A percentile compares a stretch with the other conserved stretches of the same genome.
Evolutionary conservation across 2,329 filamentous ascomycete species (phyloP).

Genomic region (Aspergillus costaricaensis): DNA sequence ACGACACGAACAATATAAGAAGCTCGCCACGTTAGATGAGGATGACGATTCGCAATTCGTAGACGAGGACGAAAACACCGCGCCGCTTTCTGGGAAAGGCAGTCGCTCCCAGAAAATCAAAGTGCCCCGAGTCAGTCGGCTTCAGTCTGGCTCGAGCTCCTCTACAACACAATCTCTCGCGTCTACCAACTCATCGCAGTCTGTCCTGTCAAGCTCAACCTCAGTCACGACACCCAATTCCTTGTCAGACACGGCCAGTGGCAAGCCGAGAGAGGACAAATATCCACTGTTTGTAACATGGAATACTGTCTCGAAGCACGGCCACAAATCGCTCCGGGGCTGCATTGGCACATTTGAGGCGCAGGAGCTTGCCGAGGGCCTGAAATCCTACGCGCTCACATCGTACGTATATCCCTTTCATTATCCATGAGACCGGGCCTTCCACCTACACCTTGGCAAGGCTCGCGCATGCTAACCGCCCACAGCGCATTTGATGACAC

Average conservation of each 20-base stretch:
- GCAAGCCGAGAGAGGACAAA: slow-evolving; percentile 43
- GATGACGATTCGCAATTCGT: slow-evolving; percentile 21
- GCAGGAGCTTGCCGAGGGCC: slow-evolving; percentile 69
- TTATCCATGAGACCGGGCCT: background rate
- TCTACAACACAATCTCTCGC: slow-evolving; percentile 47
- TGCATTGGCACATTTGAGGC: slow-evolving; percentile 95
- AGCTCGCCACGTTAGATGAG: slow-evolving; percentile 38
- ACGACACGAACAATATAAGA: slow-evolving; percentile 48
- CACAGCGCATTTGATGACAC: slow-evolving; percentile 64
- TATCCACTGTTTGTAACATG: slow-evolving; percentile 92
- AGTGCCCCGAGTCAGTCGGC: slow-evolving; percentile 35
- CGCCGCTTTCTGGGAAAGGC: background rate
- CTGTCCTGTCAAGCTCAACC: slow-evolving; percentile 44
- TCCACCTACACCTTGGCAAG: background rate
- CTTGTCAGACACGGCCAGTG: slow-evolving; percentile 32
- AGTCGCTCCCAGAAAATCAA: slow-evolving; percentile 28
- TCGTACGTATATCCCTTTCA: slow-evolving; percentile 54
- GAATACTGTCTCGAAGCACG: slow-evolving; percentile 70
- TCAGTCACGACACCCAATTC: slow-evolving; percentile 49
- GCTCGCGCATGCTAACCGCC: slow-evolving; percentile 1
- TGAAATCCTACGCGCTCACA: slow-evolving; percentile 79
- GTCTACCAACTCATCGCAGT: slow-evolving; percentile 52
- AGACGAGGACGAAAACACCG: slow-evolving; percentile 25
- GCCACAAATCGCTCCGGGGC: slow-evolving; percentile 73
- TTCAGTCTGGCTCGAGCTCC: slow-evolving; percentile 43